A percentile compares a stretch with the other conserved stretches of the same genome.
Conservation (phyloP, 768 basidiomycete genomes). For the Lentinula aciculospora region DNA sequence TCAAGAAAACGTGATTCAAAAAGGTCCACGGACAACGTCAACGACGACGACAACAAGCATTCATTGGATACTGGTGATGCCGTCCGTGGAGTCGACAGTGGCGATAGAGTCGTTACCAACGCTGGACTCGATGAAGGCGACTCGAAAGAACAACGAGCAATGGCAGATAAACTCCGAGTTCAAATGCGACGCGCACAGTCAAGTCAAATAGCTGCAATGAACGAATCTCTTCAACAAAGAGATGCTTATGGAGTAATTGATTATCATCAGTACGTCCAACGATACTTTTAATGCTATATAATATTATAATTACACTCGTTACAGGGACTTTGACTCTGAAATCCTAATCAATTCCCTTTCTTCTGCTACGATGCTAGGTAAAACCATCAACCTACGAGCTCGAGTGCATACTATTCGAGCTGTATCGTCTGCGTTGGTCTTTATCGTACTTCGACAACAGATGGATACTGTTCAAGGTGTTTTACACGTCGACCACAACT, state of each 20-base stretch:
- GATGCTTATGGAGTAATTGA: background rate
- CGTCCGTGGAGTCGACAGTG: too few relatives aligned
- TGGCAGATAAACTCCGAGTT: background rate
- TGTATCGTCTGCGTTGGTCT: slow-evolving; percentile 9
- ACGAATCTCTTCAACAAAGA: background rate
- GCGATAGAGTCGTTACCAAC: background rate
- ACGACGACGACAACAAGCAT: too few relatives aligned
- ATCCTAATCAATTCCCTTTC: background rate
- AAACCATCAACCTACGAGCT: background rate
- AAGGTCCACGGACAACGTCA: too few relatives aligned
- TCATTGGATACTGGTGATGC: too few relatives aligned
- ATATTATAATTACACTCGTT: too few relatives aligned
- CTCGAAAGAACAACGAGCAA: background rate
- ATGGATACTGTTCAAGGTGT: slow-evolving; percentile 15
- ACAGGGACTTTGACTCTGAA: too few relatives aligned
- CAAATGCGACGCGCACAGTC: background rate
- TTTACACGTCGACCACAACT: slow-evolving; percentile 7
- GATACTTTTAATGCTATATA: too few relatives aligned
- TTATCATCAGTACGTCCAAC: too few relatives aligned
- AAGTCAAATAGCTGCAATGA: background rate
- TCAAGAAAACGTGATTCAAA: too few relatives aligned
- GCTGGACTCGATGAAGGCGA: background rate
- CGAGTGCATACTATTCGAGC: background rate
- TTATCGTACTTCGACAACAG: slow-evolving; percentile 15
- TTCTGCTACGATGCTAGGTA: too few relatives aligned